Percentiles rank a stretch among this genome's conserved stretches.
Evolutionary conservation across 768 basidiomycete genomes (phyloP).

Genomic region (Tylopilus intermedius): DNA sequence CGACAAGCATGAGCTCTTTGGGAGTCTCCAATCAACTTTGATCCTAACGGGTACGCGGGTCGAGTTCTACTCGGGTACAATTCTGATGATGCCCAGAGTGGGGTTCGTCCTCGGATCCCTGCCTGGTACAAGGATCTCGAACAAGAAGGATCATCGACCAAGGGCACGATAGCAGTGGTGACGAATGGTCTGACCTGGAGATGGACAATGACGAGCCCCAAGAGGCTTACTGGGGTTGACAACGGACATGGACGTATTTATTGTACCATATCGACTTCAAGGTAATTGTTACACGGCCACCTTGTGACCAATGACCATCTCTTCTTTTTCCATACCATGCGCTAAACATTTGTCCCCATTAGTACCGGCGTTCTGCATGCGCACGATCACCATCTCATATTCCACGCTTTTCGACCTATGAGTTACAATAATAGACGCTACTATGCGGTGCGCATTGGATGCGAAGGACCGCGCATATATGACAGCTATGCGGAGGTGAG

Average conservation of each 20-base stretch:
- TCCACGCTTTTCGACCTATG: slow-evolving; percentile 6
- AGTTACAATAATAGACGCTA: slow-evolving; percentile 21
- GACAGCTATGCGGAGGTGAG: slow-evolving; percentile 27
- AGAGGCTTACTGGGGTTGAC: no score
- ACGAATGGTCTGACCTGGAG: no score
- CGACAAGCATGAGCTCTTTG: slow-evolving; percentile 58
- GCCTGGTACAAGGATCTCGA: slow-evolving; percentile 39
- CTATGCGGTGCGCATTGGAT: slow-evolving; percentile 34
- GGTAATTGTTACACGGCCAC: no score
- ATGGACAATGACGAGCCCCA: no score
- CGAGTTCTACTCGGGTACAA: not conserved
- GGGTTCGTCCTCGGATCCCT: slow-evolving; percentile 45
- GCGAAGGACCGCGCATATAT: slow-evolving; percentile 31
- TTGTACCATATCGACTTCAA: no score
- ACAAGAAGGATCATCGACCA: slow-evolving; percentile 9
- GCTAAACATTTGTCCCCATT: no score
- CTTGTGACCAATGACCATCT: no score
- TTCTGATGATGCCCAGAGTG: slow-evolving; percentile 40
- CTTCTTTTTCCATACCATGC: no score
- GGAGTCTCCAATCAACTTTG: slow-evolving; percentile 65
- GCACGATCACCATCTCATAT: no score
- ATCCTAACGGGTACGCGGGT: slow-evolving; percentile 53
- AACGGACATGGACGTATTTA: no score
- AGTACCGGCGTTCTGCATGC: no score
- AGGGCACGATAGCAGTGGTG: slow-evolving; percentile 3